Conservation (phyloP, 768 basidiomycete genomes). For the Pisolithus marmoratus region DNA sequence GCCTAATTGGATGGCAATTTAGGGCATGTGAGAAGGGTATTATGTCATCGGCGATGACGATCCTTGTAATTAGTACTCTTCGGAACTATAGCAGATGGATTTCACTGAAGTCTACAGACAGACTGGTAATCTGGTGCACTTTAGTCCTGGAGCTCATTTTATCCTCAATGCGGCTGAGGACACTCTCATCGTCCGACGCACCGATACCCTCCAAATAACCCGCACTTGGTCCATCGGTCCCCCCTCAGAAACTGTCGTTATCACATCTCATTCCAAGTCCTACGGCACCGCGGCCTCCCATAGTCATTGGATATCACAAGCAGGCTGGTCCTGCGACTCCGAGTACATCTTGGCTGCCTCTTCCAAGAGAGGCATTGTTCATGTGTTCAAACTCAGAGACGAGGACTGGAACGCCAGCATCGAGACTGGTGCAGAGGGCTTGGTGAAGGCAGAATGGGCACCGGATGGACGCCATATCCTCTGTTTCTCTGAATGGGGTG, state of each 20-base stretch:
- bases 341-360: constrained; percentile 81
- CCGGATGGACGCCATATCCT: constrained; percentile 77
- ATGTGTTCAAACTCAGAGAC: constrained; percentile 74
- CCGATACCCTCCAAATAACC: constrained; percentile 78
- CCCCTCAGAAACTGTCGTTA: constrained; percentile 44
- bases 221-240: constrained; percentile 71
- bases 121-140: constrained; percentile 60
- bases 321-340: constrained; percentile 85
- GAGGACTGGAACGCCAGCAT: constrained; percentile 75
- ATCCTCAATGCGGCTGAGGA: constrained; percentile 76
- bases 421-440: constrained; percentile 77
- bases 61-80: too few species aligned
- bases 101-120: constrained; percentile 85
- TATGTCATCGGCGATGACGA: too few species aligned
- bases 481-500: constrained; percentile 92
- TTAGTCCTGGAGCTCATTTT: constrained; percentile 86
- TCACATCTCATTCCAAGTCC: constrained; percentile 31
- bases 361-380: constrained; percentile 62
- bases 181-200: constrained; percentile 75
- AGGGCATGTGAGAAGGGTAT: too few species aligned
- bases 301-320: constrained; percentile 57
- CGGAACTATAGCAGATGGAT: constrained; percentile 46
- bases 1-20: background rate
- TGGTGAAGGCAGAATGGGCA: constrained; percentile 87
- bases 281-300: constrained; percentile 16